Base-by-base conservation (phyloP, 2,329 filamentous ascomycete species). In the Colletotrichum eremochloae region DNA sequence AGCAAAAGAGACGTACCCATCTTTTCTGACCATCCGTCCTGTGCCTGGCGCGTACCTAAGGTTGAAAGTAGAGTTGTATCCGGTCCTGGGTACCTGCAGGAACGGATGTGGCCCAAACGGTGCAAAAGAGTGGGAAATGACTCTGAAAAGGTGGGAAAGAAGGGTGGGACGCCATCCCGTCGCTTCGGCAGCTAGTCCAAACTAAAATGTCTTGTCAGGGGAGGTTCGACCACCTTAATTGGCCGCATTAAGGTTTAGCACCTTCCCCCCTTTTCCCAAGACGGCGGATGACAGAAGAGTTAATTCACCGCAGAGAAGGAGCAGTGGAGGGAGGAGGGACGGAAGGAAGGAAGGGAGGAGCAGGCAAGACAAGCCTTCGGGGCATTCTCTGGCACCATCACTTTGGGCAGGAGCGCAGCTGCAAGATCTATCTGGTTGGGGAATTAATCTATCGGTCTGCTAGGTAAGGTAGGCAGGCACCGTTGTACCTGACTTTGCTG, bases 201-300 rank as follows among this genome's bases (percentile, higher is more conserved):
- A 52, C n/a, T 52, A 55, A 69, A 50, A 69, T 48, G 66, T 68
- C 53, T 63, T 55, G 63, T 61, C 69, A 69, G 61, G 70, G 58
- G 31, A 64, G 46, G 53, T 61, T 55, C 61, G 36, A 65, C 66
- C 53, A 69, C 52, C 60, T 69, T 72, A 64, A 72, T 69, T 72
- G 70, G 66, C 60, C 11, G 33, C 40, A 52, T 42, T 70, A 72
- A 72, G 66, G 66, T 70, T 72, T 72, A 72, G 70, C 55, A 69
- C 38, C 29, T 29, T 29, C 31, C 36, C 36, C 55, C 36, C 14
- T 5, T 5, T n/a, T 48, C 38, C 58, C 46, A 36, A 70, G 60
- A 72, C 66, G 52, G 69, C 66, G 69, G 66, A 50, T 40, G 68
- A 40, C 69, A 58, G 69, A 38, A 53, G 64, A 18, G 60, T 64